These are phyloP conservation scores for Serendipita sp. DNA, from an alignment of 768 basidiomycete species.

Conservation along the genomic window DNA sequence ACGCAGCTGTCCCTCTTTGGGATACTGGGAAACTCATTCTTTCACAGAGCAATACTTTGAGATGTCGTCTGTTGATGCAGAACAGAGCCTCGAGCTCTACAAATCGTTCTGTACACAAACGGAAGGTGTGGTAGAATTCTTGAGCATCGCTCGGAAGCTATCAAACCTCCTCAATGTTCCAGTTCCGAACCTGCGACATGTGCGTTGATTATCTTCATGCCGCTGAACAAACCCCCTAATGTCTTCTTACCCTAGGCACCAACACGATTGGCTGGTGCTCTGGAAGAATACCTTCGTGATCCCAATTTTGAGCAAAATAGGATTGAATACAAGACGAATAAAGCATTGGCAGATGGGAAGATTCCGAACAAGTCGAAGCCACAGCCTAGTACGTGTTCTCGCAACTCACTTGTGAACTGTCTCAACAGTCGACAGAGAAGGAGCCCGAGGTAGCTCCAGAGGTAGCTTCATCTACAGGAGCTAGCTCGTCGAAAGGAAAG, in stretches of 20 bases:
- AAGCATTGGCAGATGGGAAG: slow-evolving; percentile 40
- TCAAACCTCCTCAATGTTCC: slow-evolving; percentile 87
- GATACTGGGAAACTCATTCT: not conserved
- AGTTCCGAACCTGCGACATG: slow-evolving; percentile 85
- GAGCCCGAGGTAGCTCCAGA: not conserved
- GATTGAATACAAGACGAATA: slow-evolving; percentile 77
- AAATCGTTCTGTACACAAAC: slow-evolving; percentile 90
- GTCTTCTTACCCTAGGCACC: slow-evolving; percentile 50
- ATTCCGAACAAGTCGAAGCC: slow-evolving; percentile 9
- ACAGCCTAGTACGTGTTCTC: not conserved
- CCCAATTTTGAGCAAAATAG: slow-evolving; percentile 95
- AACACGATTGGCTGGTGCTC: slow-evolving; percentile 77
- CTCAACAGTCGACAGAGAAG: slow-evolving; percentile 3
- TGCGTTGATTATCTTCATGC: slow-evolving; percentile 13
- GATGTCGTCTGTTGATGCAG: slow-evolving; percentile 90
- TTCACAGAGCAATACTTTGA: slow-evolving; percentile 85
- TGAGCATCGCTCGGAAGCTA: slow-evolving; percentile 82
- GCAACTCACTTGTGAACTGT: not conserved
- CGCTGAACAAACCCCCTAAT: not conserved
- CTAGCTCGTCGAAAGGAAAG: not conserved
- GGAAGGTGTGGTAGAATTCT: slow-evolving; percentile 75
- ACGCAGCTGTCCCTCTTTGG: not conserved
- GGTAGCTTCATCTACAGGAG: not conserved
- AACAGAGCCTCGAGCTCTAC: slow-evolving; percentile 72
- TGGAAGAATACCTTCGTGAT: slow-evolving; percentile 93